Conservation (phyloP, 345 rosid species). For the Pistacia integerrima region DNA sequence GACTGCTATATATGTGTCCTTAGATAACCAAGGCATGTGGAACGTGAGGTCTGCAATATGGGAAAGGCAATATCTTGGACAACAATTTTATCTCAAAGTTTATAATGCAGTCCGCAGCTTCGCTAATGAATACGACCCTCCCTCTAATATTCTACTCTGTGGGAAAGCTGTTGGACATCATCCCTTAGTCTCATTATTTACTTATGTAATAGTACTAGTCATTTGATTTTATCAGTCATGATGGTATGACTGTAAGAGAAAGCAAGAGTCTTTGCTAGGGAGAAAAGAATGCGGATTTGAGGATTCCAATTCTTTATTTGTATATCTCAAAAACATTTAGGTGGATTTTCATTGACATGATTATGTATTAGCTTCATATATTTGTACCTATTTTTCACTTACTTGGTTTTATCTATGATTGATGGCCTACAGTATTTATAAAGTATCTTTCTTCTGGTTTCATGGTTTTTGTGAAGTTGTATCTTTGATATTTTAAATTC, state of each 20-base stretch:
- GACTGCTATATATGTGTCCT: slow-evolving; percentile 73
- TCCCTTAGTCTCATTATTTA: slow-evolving; percentile 23
- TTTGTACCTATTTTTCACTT: background rate
- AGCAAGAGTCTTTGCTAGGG: slow-evolving; percentile 1
- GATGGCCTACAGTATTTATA: background rate
- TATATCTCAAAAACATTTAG: slow-evolving; percentile 9
- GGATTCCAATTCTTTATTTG: slow-evolving; percentile 18
- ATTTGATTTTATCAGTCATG: slow-evolving; percentile 33
- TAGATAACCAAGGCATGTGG: slow-evolving; percentile 99
- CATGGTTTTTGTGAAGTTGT: background rate
- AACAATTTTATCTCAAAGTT: slow-evolving; percentile 82
- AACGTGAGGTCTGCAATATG: slow-evolving; percentile 88
- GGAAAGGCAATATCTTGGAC: slow-evolving; percentile 90
- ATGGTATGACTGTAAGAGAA: slow-evolving; percentile 39
- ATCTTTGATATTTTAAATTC: no score
- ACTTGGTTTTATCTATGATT: background rate
- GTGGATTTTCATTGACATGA: background rate
- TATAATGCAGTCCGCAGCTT: slow-evolving; percentile 61
- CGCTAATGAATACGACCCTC: slow-evolving; percentile 71
- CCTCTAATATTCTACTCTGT: slow-evolving; percentile 72
- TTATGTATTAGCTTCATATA: slow-evolving; percentile 1
- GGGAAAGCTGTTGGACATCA: slow-evolving; percentile 76
- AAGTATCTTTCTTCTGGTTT: background rate
- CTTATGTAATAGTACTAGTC: slow-evolving; percentile 7
- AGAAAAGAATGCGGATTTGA: slow-evolving; percentile 5